Evolutionary conservation across 2,329 filamentous ascomycete species (phyloP).

Genomic region (Penicillium sp.): DNA sequence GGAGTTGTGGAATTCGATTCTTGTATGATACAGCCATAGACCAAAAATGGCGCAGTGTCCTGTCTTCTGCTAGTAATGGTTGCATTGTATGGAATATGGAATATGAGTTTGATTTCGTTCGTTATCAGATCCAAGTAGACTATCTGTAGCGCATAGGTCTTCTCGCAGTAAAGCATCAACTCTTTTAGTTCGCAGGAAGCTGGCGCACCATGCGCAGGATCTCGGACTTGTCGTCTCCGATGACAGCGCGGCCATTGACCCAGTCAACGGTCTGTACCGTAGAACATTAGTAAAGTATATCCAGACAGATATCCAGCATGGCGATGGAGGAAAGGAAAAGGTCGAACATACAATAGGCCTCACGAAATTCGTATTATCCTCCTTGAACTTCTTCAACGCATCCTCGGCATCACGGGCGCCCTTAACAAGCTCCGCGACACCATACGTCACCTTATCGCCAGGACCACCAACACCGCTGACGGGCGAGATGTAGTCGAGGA

Average conservation of each 20-base stretch:
- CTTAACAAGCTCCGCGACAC: constrained; percentile 63
- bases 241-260: constrained; percentile 79
- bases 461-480: constrained; percentile 48
- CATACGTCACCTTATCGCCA: constrained; percentile 62
- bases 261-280: constrained; percentile 69
- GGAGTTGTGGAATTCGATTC: constrained; percentile 18
- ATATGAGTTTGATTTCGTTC: background rate
- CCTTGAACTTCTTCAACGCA: constrained; percentile 74
- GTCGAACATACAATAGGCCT: constrained; percentile 67
- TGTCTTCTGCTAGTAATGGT: constrained; percentile 1
- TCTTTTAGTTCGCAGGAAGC: constrained; percentile 26
- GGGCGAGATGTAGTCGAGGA: constrained; percentile 68
- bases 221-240: constrained; percentile 79
- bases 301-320: no score
- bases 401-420: constrained; percentile 73
- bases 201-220: constrained; percentile 76
- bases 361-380: constrained; percentile 64
- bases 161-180: background rate
- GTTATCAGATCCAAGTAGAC: background rate
- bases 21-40: constrained; percentile 35
- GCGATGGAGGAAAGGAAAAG: background rate
- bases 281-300: constrained; percentile 20
- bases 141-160: background rate
- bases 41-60: constrained; percentile 11
- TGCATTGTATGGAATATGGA: constrained; percentile 6